Conservation (phyloP, 371 early-diverging fungal genomes). For the Haplosporangium sp. region DNA sequence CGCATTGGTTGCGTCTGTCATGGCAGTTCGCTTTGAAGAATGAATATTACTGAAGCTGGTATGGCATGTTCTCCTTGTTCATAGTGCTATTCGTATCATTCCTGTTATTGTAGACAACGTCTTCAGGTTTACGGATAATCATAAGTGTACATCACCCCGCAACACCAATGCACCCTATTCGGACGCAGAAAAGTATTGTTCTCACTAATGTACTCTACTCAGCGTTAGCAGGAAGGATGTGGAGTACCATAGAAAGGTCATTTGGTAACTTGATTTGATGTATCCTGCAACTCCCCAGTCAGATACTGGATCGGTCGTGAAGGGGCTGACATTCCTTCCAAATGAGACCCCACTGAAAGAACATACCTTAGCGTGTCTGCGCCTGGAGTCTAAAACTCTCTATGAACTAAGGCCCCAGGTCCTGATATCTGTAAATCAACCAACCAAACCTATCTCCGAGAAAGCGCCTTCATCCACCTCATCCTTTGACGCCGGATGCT, state of each 20-base stretch:
- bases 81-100: conserved; percentile 62
- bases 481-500: no score
- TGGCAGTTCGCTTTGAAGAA: background rate
- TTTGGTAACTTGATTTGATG: conserved; percentile 5
- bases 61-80: background rate
- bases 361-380: conserved; percentile 7
- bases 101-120: conserved; percentile 58
- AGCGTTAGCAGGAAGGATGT: background rate
- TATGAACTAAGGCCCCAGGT: conserved; percentile 13
- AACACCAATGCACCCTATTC: conserved; percentile 33
- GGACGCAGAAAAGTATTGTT: background rate
- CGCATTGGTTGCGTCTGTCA: background rate
- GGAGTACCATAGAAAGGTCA: background rate
- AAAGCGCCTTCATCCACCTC: no score
- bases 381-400: conserved; percentile 11
- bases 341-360: conserved; percentile 1
- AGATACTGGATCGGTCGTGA: conserved; percentile 11
- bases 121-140: conserved; percentile 64
- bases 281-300: conserved; percentile 2
- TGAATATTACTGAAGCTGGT: background rate
- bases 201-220: background rate
- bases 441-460: no score
- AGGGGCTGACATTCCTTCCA: conserved; percentile 7
- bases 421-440: no score
- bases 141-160: conserved; percentile 57